A percentile compares a stretch with the other conserved stretches of the same genome.
These are phyloP conservation scores for Raffaelea ambrosiae DNA, from an alignment of 2,329 filamentous ascomycete genomes.

Conservation along the genomic window DNA sequence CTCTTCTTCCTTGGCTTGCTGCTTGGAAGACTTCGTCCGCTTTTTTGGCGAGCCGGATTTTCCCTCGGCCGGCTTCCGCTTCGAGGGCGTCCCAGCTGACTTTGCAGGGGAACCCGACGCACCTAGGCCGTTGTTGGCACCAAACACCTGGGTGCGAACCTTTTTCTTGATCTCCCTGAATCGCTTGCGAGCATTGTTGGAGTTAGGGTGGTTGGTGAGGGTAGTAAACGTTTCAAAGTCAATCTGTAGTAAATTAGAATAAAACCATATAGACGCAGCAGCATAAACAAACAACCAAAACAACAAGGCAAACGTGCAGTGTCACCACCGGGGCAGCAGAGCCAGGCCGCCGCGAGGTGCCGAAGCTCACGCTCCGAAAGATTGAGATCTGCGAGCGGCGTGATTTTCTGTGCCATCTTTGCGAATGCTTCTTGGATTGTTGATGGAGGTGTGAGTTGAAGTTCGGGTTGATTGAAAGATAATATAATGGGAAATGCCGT, in stretches of 20 bases:
- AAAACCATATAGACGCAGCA: too few species aligned
- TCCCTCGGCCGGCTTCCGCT: slow-evolving; percentile 2
- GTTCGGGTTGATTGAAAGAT: too few species aligned
- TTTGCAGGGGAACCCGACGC: background rate
- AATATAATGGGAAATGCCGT: too few species aligned
- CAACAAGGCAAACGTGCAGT: background rate
- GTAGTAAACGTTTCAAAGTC: slow-evolving; percentile 12
- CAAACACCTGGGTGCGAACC: slow-evolving; percentile 19
- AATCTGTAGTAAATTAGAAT: slow-evolving; percentile 5
- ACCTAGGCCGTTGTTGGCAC: background rate
- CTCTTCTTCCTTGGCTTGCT: too few species aligned
- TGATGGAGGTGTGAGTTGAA: too few species aligned
- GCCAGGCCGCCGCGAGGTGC: slow-evolving; percentile 10
- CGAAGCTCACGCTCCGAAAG: slow-evolving; percentile 7
- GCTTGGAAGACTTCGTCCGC: too few species aligned
- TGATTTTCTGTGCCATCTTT: slow-evolving; percentile 1
- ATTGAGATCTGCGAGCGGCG: slow-evolving; percentile 1
- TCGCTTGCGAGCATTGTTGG: slow-evolving; percentile 33
- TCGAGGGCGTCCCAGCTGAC: background rate
- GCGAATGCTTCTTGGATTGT: too few species aligned
- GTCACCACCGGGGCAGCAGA: slow-evolving; percentile 1
- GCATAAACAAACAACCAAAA: too few species aligned
- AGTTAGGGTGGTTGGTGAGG: slow-evolving; percentile 10
- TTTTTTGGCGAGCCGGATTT: background rate
- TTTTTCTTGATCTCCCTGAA: slow-evolving; percentile 50